These are phyloP conservation scores for Batkoa obscura DNA, from an alignment of 371 early-diverging fungal species.

Conservation along the genomic window DNA sequence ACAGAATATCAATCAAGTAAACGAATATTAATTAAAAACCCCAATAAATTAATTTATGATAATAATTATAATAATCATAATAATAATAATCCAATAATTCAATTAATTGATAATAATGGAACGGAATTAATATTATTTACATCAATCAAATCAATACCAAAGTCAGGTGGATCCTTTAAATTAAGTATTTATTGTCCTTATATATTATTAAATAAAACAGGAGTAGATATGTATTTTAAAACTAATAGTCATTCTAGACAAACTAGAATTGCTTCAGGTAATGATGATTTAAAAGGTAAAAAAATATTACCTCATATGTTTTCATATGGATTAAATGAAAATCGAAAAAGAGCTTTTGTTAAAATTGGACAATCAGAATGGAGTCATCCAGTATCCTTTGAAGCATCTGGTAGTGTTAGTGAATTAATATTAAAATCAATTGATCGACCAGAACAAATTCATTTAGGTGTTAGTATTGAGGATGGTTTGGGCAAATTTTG, in stretches of 20 bases:
- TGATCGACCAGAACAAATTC: conserved; percentile 33
- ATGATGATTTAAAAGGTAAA: conserved; percentile 17
- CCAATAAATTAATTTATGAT: conserved; percentile 36
- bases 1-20: conserved; percentile 48
- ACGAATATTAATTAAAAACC: conserved; percentile 60
- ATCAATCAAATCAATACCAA: conserved; percentile 38
- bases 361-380: conserved; percentile 64
- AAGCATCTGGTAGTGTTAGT: conserved; percentile 75
- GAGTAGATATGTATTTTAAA: conserved; percentile 55
- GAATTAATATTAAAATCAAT: conserved; percentile 48
- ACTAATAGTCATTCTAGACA: conserved; percentile 52
- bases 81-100: no score
- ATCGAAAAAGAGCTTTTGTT: conserved; percentile 60
- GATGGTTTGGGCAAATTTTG: conserved; percentile 53
- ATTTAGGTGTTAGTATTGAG: conserved; percentile 67
- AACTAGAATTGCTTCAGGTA: conserved; percentile 44
- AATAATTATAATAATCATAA: conserved; percentile 36
- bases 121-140: conserved; percentile 44
- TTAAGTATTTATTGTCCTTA: conserved; percentile 48
- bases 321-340: conserved; percentile 69
- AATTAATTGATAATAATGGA: conserved; percentile 41
- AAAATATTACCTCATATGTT: conserved; percentile 76
- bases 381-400: conserved; percentile 87
- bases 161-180: conserved; percentile 43
- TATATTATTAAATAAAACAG: conserved; percentile 84